Evolutionary conservation across 768 basidiomycete genomes (phyloP).

Genomic region (Coprinopsis cinerea): DNA sequence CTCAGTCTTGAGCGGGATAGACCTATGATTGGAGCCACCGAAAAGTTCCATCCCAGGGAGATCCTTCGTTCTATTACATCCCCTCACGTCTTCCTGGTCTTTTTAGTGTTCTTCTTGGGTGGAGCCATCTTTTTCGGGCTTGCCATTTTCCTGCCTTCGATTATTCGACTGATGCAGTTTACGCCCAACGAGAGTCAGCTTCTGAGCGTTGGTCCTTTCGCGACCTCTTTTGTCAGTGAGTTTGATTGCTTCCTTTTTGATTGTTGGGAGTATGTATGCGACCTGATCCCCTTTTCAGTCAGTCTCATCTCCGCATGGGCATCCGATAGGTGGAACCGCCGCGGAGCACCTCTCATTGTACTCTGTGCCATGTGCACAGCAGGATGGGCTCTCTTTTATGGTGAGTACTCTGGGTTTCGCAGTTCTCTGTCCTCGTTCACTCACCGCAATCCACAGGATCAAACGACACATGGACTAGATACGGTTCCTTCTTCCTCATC

Average conservation of each 20-base stretch:
- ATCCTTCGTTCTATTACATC: conserved; percentile 25
- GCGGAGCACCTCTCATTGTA: conserved; percentile 20
- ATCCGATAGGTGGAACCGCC: conserved; percentile 22
- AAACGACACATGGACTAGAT: conserved; percentile 19
- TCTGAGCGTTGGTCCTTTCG: conserved; percentile 34
- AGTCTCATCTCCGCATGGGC: conserved; percentile 20
- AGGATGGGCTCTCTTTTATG: conserved; percentile 27
- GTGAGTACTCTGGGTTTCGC: conserved; percentile 14
- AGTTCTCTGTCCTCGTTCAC: background rate
- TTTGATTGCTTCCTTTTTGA: background rate
- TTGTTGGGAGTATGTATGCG: background rate
- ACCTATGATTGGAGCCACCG: conserved; percentile 23
- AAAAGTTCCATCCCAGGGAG: conserved; percentile 27
- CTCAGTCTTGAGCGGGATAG: conserved; percentile 26
- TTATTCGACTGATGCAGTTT: conserved; percentile 32
- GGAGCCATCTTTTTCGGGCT: conserved; percentile 31
- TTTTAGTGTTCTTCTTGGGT: conserved; percentile 29
- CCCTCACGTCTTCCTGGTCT: conserved; percentile 29
- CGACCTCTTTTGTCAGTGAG: conserved; percentile 29
- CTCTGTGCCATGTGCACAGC: conserved; percentile 20
- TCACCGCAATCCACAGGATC: conserved; percentile 15
- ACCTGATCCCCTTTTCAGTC: conserved; percentile 12
- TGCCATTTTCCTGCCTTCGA: conserved; percentile 31
- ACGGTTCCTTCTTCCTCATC: conserved; percentile 30
- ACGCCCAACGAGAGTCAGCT: conserved; percentile 26